Evolutionary conservation across 306 rosid species (phyloP), one percentile per base, ranked within the genome.

Genomic region (Biancaea sappan): DNA sequence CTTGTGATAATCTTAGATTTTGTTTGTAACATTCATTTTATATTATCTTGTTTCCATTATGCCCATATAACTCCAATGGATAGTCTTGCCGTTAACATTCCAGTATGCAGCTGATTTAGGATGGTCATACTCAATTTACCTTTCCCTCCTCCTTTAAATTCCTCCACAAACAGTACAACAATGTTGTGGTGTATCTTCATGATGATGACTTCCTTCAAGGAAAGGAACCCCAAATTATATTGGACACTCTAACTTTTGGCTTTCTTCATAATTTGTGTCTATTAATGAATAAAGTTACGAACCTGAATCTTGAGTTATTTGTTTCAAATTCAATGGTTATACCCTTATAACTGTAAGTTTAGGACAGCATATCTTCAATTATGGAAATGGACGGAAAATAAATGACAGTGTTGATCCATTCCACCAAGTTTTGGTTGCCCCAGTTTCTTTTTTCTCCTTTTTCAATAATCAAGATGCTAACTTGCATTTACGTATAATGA

Each of bases 1-100:
- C 21, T 56, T 19, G 6, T 73, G 96, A 64, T 48, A 58, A 54
- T 64, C 71, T 34, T 58, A 52, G 41, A 35, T 63, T 62, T 28
- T 21, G 22, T 76, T 5, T 61, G 31, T 58, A 6, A 31, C 43
- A 31, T 15, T 59, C 7, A 15, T 58, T 4, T 47, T 16, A 5
- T 16, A 6, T 48, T 48, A 6, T n/a, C 10, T 50, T 31, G 54
- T 51, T 41, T n/a, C 48, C 66, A 16, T 69, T 66, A 78, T 48
- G 37, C 40, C 57, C 18, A 8, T 78, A 53, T 71, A 47, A 8
- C 74, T 64, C 60, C 64, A 32, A 13, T 61, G 24, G 21, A 69
- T 46, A 69, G 29, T 64, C 35, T 25, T 67, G 50, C 44, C 40
- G 48, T 52, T 69, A 31, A 32, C 48, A 62, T 66, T 68, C 40